Evolutionary conservation across 352 stramenopile genomes (phyloP), one percentile per base, ranked within the genome.

Genomic region (Discostella stelligera): DNA sequence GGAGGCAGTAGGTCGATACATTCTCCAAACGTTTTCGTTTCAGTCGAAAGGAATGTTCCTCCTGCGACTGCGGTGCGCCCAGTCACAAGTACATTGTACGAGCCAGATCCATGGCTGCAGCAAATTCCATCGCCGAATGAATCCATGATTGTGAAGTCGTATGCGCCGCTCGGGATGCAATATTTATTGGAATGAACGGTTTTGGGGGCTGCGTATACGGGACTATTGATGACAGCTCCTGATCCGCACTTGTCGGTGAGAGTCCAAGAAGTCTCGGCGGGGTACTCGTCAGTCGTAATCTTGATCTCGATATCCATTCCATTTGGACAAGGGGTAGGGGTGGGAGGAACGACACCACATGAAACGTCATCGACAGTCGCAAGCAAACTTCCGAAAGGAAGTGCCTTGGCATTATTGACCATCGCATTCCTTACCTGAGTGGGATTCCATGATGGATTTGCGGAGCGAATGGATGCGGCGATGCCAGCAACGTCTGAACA

Each of bases 91-190:
- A 75, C 53, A 2, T n/a, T 6, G 21, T 75, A 75, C 21, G 18
- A 59, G 48, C 67, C 67, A 50, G n/a, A n/a, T n/a, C n/a, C 67
- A 5, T 32, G 61, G 18, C 6, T 9, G 37, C 67, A n/a, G n/a
- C n/a, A n/a, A n/a, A n/a, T n/a, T n/a, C 66, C 66, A 48, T 74
- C 66, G 13, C 54, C 41, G 20, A 50, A 74, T 10, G 14, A 4
- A n/a, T 65, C 56, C 6, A 20, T 50, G 30, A 75, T 75, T n/a
- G n/a, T 66, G 16, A 75, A 75, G 14, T 41, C 11, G 55, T 75
- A 75, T 7, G 16, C 0, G 7, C 16, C 55, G 25, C 18, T 2
- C 52, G 32, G 20, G 25, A 66, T 10, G 37, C 66, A 74, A n/a
- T n/a, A n/a, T n/a, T n/a, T n/a, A n/a, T n/a, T n/a, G n/a, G n/a